phyloP scores from a whole-genome alignment of 1,284 basidiomycete genomes.

The Moesziomyces sp. region DNA sequence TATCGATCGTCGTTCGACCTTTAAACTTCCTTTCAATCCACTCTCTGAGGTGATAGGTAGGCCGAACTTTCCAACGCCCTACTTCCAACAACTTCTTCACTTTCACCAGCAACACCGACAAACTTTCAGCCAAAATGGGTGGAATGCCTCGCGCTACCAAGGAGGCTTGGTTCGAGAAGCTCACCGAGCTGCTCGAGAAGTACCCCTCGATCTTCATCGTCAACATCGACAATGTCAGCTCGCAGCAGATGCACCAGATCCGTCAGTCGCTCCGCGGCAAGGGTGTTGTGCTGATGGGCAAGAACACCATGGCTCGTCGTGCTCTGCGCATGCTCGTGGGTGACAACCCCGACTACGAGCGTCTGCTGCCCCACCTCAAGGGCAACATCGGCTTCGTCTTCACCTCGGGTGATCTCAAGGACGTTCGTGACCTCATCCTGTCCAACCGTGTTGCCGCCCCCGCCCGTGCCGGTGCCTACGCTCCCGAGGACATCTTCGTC shows the following conservation, averaged over 20 bases:
- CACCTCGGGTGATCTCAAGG: conserved; percentile 91
- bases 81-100: conserved; percentile 4
- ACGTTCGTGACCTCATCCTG: conserved; percentile 88
- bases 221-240: conserved; percentile 99
- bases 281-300: conserved; percentile 98
- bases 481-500: conserved; percentile 90
- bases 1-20: conserved; percentile 29
- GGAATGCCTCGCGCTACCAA: conserved; percentile 84
- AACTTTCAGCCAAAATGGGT: conserved; percentile 76
- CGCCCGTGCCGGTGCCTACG: conserved; percentile 95
- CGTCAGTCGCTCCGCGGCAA: conserved; percentile 94
- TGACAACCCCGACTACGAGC: conserved; percentile 94
- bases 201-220: conserved; percentile 97
- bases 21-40: conserved; percentile 64
- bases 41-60: conserved; percentile 61
- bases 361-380: conserved; percentile 91
- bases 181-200: conserved; percentile 90
- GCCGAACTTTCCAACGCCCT: conserved; percentile 36
- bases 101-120: conserved; percentile 6
- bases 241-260: conserved; percentile 99
- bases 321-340: conserved; percentile 89
- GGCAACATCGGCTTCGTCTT: conserved; percentile 99
- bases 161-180: conserved; percentile 91
- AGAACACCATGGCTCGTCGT: conserved; percentile 99
- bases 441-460: conserved; percentile 98